phyloP scores from a whole-genome alignment of 176 grass and related monocot species.

The Poa pratensis region DNA sequence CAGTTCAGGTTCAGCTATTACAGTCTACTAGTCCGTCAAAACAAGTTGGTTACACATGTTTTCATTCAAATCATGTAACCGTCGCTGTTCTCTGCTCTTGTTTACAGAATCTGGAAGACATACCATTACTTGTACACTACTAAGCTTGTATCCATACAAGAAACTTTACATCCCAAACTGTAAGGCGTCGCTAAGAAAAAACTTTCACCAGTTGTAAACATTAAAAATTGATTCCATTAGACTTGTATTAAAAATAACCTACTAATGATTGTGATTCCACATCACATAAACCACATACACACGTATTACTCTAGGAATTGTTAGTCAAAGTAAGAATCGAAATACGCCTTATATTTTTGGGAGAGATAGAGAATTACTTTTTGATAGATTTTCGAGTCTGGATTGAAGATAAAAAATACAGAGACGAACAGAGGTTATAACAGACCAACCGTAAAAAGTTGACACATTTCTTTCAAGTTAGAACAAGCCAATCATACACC shows the following conservation, averaged over 20 bases:
- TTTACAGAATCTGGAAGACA: neutral
- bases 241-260: neutral
- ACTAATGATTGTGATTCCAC: neutral
- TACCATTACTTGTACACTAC: neutral
- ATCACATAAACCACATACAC: neutral
- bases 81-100: neutral
- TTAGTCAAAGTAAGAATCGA: neutral
- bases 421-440: neutral
- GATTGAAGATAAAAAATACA: neutral
- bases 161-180: neutral
- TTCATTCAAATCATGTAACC: neutral
- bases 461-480: constrained; percentile 8
- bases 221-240: neutral
- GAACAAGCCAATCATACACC: neutral
- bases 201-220: neutral
- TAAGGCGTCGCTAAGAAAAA: neutral
- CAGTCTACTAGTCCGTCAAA: too few species aligned
- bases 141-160: neutral
- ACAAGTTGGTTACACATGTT: neutral
- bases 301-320: neutral
- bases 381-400: neutral
- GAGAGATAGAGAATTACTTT: neutral
- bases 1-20: constrained; percentile 29
- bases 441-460: neutral
- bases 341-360: neutral